phyloP scores from a whole-genome alignment of 441 rosid genomes.

The Melastoma candidum region DNA sequence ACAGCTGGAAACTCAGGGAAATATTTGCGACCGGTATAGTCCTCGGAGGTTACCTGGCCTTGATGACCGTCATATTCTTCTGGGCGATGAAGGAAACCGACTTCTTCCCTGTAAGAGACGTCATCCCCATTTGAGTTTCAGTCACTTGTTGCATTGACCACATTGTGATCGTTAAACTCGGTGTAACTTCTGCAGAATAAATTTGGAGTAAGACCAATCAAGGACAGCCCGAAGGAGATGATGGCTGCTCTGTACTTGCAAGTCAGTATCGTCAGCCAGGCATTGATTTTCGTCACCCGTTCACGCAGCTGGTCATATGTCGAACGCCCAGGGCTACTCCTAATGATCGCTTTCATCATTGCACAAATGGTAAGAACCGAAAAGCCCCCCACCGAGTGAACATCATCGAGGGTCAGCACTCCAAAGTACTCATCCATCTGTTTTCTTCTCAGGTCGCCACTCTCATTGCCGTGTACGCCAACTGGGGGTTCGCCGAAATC shows the following conservation, averaged over 20 bases:
- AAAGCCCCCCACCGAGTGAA: no score
- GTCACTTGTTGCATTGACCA: no score
- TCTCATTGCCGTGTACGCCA: conserved; percentile 54
- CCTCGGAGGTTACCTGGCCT: conserved; percentile 73
- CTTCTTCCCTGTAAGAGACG: conserved; percentile 48
- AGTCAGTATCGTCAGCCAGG: conserved; percentile 95
- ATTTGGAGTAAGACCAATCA: conserved; percentile 46
- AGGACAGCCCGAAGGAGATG: conserved; percentile 32
- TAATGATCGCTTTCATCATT: conserved; percentile 40
- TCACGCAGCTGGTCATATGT: conserved; percentile 87
- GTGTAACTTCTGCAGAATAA: conserved; percentile 36
- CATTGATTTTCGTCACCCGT: conserved; percentile 77
- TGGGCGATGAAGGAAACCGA: conserved; percentile 59
- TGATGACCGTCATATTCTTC: conserved; percentile 77
- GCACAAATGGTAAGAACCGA: conserved; percentile 59
- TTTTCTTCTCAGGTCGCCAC: conserved; percentile 54
- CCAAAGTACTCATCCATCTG: neutral
- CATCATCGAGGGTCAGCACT: neutral
- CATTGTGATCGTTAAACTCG: neutral
- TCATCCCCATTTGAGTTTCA: no score
- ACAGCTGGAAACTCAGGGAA: conserved; percentile 86
- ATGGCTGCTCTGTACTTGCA: conserved; percentile 86
- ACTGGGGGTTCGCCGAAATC: conserved; percentile 73
- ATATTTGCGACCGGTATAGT: conserved; percentile 79
- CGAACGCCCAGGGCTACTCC: conserved; percentile 70